phyloP scores from a whole-genome alignment of 768 basidiomycete genomes.

The Podaxis mareebaensis region DNA sequence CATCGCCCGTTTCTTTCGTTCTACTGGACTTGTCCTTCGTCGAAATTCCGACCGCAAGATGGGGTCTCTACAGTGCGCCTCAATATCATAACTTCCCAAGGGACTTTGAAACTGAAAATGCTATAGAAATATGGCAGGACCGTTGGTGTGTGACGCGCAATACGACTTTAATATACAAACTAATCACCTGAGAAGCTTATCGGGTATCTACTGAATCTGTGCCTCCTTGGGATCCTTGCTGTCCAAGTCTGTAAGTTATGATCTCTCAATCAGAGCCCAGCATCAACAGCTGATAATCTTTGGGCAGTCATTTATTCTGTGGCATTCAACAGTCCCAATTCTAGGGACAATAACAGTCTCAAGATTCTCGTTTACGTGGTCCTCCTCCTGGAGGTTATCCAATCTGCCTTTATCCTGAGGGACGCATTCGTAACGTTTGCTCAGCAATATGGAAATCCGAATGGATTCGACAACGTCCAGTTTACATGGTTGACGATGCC shows the following conservation, averaged over 20 bases:
- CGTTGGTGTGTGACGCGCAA: not conserved
- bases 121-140: slow-evolving; percentile 3
- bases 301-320: slow-evolving; percentile 32
- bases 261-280: not conserved
- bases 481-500: slow-evolving; percentile 31
- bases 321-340: slow-evolving; percentile 25
- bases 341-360: slow-evolving; percentile 26
- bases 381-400: slow-evolving; percentile 28
- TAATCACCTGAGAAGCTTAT: slow-evolving; percentile 20
- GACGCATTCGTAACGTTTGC: slow-evolving; percentile 31
- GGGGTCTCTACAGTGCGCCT: not conserved
- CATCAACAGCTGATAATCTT: not conserved
- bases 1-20: too few relatives aligned
- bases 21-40: too few relatives aligned
- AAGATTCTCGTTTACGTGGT: slow-evolving; percentile 28
- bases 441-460: slow-evolving; percentile 26
- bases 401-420: slow-evolving; percentile 26
- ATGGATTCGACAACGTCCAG: slow-evolving; percentile 19
- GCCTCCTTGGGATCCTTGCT: slow-evolving; percentile 29
- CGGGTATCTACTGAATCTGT: slow-evolving; percentile 29
- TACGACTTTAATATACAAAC: not conserved
- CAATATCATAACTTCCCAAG: not conserved
- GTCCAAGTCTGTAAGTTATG: slow-evolving; percentile 34
- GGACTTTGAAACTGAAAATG: not conserved
- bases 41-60: not conserved